Base-by-base conservation (phyloP, 139 green algal species). In the Microglena sp. region DNA sequence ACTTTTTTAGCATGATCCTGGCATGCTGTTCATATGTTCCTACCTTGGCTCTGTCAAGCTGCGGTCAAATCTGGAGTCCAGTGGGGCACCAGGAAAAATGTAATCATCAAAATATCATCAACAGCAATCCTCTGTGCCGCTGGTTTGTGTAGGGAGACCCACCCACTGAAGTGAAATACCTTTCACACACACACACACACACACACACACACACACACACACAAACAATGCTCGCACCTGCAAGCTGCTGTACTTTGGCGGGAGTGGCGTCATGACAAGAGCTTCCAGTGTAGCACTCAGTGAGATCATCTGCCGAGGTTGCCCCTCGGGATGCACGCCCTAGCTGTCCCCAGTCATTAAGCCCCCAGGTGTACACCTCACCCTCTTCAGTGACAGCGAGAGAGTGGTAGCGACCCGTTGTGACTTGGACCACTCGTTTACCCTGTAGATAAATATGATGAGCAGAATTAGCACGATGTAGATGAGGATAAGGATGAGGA, bases 311-410 rank as follows among this genome's bases (percentile, higher is more conserved):
- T 28, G 29, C 32, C 50, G 29, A 45, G 60, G 60, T 28, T 31
- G 11, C 24, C 34, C 55, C 53, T 8, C 21, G 7, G 24, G 53
- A 26, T 8, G 31, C 8, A 8, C 79, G 60, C 4, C 84, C 84
- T 46, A 90, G 82, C 68, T 87, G 81, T 2, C 84, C 84, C 66
- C 66, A 77, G 69, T 90, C 84, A 68, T 88, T 90, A 30, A 90
- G 59, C 1, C 84, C 84, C 77, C 78, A 88, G 18, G 59, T 80
- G 44, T 72, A 84, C 40, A 88, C 64, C 24, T 55, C 22, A 5
- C 33, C 64, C 5, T 28, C 53, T 5, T 64, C 31, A 8, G 29
- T 70, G n/a, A 70, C 5, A 26, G 21, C 46, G 11, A 33, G 27
- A 32, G 45, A 72, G 67, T 84, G 77, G 63, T 84, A 84, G n/a